Conservation (phyloP, 106 monocot species). For the Dendrobium chrysotoxum region DNA sequence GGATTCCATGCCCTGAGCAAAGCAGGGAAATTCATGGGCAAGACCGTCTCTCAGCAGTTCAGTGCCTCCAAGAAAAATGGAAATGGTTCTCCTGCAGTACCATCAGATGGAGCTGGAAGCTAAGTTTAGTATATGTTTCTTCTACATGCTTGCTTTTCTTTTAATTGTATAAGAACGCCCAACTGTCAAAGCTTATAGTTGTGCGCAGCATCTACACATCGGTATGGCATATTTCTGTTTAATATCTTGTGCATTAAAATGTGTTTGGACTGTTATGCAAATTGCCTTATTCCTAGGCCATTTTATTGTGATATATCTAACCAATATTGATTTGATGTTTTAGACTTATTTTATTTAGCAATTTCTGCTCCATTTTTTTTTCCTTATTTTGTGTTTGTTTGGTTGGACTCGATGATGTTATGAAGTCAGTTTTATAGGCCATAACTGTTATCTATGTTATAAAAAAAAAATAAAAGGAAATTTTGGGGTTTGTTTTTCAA, state of each 20-base stretch:
- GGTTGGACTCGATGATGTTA: neutral
- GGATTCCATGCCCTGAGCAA: conserved; percentile 65
- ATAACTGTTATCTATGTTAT: too few species aligned
- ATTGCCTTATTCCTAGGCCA: neutral
- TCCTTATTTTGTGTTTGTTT: neutral
- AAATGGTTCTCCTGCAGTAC: neutral
- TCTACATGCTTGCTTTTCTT: too few species aligned
- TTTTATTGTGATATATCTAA: neutral
- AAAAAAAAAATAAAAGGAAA: too few species aligned
- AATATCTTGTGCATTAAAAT: neutral
- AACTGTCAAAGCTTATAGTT: neutral
- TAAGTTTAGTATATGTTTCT: neutral
- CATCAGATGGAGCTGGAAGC: conserved; percentile 7
- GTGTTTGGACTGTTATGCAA: neutral
- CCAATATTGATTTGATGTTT: neutral
- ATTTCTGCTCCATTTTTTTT: neutral
- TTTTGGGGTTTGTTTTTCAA: too few species aligned
- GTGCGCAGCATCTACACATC: neutral
- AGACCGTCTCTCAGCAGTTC: conserved; percentile 37
- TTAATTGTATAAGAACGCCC: too few species aligned
- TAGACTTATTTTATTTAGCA: neutral
- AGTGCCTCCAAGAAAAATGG: conserved; percentile 40
- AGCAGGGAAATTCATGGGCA: conserved; percentile 79
- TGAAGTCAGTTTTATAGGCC: too few species aligned
- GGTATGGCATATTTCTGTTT: neutral